Conservation (phyloP, 2,329 filamentous ascomycete species). For the Microascus cirrosus region DNA sequence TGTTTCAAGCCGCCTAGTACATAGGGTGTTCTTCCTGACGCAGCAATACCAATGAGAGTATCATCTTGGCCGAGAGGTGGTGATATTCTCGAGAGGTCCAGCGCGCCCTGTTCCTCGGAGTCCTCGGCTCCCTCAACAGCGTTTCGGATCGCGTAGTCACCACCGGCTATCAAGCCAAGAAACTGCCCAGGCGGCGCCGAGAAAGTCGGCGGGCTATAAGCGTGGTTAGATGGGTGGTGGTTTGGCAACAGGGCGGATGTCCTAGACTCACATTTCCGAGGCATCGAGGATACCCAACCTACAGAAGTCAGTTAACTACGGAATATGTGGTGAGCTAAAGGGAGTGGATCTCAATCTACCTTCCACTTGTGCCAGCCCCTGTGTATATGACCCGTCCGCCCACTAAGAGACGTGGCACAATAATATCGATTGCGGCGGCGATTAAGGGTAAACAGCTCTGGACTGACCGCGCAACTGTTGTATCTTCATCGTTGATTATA, state of each 20-base stretch:
- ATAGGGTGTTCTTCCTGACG: conserved; percentile 10
- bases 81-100: conserved; percentile 5
- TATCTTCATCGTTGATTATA: conserved; percentile 11
- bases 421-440: conserved; percentile 8
- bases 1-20: conserved; percentile 14
- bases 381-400: conserved; percentile 12
- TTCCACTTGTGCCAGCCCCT: conserved; percentile 31
- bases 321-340: not conserved
- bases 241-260: not conserved
- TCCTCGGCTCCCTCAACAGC: conserved; percentile 11
- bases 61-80: conserved; percentile 6
- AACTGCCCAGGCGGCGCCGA: conserved; percentile 10
- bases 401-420: conserved; percentile 7
- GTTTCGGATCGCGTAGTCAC: conserved; percentile 9
- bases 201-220: conserved; percentile 8
- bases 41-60: conserved; percentile 10
- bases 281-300: not conserved
- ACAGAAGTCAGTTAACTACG: not conserved
- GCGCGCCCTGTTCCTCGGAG: conserved; percentile 4
- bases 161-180: conserved; percentile 7
- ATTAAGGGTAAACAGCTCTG: conserved; percentile 10
- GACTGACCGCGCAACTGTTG: conserved; percentile 8
- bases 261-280: not conserved
- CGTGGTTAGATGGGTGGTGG: not conserved
- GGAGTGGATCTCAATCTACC: conserved; percentile 14